A percentile compares a stretch with the other conserved stretches of the same genome.
Conservation (phyloP, 306 rosid genomes). For the Lathyrus aphaca region DNA sequence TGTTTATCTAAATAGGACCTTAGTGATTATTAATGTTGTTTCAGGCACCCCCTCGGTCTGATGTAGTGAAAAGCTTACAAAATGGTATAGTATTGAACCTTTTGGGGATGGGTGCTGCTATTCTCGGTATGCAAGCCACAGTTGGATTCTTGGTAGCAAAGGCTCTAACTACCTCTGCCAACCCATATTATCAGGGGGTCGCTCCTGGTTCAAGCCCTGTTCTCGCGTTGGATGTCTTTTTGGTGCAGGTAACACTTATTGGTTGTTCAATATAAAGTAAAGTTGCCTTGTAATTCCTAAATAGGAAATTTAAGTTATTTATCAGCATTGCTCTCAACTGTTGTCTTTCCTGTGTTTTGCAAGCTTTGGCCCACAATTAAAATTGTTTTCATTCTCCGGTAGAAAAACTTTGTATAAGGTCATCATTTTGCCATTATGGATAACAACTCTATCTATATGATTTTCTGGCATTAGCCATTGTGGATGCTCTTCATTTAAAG, state of each 20-base stretch:
- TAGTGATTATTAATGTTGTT: slow-evolving; percentile 36
- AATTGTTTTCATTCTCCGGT: not conserved
- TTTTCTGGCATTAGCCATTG: slow-evolving; percentile 25
- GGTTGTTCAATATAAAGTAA: not conserved
- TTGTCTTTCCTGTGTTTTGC: slow-evolving; percentile 8
- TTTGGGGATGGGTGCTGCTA: slow-evolving; percentile 93
- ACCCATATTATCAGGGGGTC: slow-evolving; percentile 80
- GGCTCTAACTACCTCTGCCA: slow-evolving; percentile 91
- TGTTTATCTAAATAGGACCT: too few relatives aligned
- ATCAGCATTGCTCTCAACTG: not conserved
- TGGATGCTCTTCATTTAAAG: not conserved
- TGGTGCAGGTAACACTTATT: slow-evolving; percentile 75
- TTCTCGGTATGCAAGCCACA: slow-evolving; percentile 97
- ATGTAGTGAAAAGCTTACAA: slow-evolving; percentile 79
- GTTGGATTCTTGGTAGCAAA: slow-evolving; percentile 93
- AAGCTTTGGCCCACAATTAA: not conserved
- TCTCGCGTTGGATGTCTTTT: slow-evolving; percentile 92
- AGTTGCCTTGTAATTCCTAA: slow-evolving; percentile 12
- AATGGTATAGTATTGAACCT: slow-evolving; percentile 83
- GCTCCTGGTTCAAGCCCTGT: slow-evolving; percentile 92
- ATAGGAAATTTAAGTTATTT: slow-evolving; percentile 16
- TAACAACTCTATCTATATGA: slow-evolving; percentile 7
- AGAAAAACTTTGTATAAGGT: not conserved
- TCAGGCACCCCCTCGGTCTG: slow-evolving; percentile 99
- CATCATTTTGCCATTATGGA: slow-evolving; percentile 2